Percentiles rank a stretch among this genome's conserved stretches.
phyloP scores from a whole-genome alignment of 352 stramenopile species.

The Globisporangium acanthophoron region DNA sequence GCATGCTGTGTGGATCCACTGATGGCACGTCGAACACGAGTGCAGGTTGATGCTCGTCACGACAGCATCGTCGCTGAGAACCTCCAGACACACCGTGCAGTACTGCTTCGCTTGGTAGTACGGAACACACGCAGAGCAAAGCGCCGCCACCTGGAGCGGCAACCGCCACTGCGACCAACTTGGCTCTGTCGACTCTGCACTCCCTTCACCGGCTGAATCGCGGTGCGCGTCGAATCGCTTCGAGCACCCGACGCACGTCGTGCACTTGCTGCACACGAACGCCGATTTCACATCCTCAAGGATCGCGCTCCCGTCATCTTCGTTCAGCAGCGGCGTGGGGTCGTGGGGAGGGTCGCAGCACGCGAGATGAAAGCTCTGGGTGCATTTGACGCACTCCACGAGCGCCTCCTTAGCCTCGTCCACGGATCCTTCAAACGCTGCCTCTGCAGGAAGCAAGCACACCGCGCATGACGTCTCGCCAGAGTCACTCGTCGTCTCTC shows the following conservation, averaged over 20 bases:
- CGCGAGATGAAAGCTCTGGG: slow-evolving; percentile 46
- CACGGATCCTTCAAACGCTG: neutral
- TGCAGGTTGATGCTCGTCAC: slow-evolving; percentile 47
- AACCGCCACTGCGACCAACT: slow-evolving; percentile 72
- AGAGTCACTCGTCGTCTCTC: neutral
- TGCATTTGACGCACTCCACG: slow-evolving; percentile 52
- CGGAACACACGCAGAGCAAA: slow-evolving; percentile 58
- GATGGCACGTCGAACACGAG: slow-evolving; percentile 67
- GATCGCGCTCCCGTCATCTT: slow-evolving; percentile 48
- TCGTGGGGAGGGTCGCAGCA: slow-evolving; percentile 77
- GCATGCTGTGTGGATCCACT: slow-evolving; percentile 78
- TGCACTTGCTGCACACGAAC: slow-evolving; percentile 68
- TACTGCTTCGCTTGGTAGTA: slow-evolving; percentile 68
- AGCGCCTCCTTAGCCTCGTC: slow-evolving; percentile 25
- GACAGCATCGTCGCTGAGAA: slow-evolving; percentile 40
- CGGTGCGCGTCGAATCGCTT: slow-evolving; percentile 1
- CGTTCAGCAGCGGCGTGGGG: slow-evolving; percentile 43
- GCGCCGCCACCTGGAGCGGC: slow-evolving; percentile 47
- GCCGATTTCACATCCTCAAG: slow-evolving; percentile 57
- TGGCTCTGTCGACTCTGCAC: neutral
- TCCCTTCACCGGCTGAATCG: neutral
- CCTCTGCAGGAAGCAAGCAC: slow-evolving; percentile 18
- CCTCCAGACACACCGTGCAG: slow-evolving; percentile 60
- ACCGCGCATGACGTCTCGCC: slow-evolving; percentile 11
- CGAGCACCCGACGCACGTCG: slow-evolving; percentile 55